Evolutionary conservation across 768 basidiomycete genomes (phyloP).

Genomic region (Lentinula boryana): DNA sequence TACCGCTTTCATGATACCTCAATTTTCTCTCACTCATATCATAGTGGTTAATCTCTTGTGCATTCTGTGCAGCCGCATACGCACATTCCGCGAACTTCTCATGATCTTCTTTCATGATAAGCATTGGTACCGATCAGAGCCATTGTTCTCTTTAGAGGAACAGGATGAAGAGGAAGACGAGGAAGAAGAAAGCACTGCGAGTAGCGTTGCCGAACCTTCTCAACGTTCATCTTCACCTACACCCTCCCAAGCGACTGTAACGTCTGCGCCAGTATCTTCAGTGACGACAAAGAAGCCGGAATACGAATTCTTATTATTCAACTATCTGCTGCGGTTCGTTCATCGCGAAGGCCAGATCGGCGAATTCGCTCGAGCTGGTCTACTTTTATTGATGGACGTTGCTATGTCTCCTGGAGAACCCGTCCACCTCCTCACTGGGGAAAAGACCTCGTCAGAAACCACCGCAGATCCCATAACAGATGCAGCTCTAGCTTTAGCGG

Average conservation of each 20-base stretch:
- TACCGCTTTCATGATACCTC: not conserved
- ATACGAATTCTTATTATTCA: constrained; percentile 94
- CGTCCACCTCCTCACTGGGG: constrained; percentile 31
- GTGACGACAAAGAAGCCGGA: constrained; percentile 58
- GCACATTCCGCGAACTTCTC: constrained; percentile 81
- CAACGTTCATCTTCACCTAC: constrained; percentile 46
- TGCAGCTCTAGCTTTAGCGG: constrained; percentile 81
- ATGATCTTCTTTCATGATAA: constrained; percentile 98
- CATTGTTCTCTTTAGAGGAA: constrained; percentile 71
- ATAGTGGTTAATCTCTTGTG: constrained; percentile 89
- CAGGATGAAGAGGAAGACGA: constrained; percentile 64
- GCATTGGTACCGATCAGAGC: constrained; percentile 76
- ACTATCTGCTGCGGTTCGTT: constrained; percentile 91
- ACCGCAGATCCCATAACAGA: constrained; percentile 70
- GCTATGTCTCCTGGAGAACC: constrained; percentile 80
- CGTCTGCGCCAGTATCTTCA: constrained; percentile 38
- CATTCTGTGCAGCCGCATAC: constrained; percentile 87
- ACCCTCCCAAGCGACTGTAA: constrained; percentile 54
- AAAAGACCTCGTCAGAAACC: constrained; percentile 24
- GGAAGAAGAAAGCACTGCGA: constrained; percentile 27
- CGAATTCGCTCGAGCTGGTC: constrained; percentile 86
- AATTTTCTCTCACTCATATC: constrained; percentile 1
- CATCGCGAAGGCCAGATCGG: constrained; percentile 93
- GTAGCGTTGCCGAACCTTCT: constrained; percentile 11
- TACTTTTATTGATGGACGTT: constrained; percentile 93